phyloP scores from a whole-genome alignment of 495 filamentous ascomycete species.

The Talaromyces adpressus region DNA sequence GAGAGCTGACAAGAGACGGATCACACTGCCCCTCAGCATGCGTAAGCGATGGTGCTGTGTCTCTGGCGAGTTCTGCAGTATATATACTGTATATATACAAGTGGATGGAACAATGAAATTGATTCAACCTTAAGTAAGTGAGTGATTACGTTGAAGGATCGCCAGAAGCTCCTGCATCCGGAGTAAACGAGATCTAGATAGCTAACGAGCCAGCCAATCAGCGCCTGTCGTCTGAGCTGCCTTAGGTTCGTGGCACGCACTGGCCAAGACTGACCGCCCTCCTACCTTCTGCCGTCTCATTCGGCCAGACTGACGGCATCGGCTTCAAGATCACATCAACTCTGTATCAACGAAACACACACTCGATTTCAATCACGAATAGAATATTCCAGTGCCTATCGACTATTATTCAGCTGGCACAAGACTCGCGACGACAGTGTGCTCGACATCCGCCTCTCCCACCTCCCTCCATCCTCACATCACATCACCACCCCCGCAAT shows the following conservation, averaged over 20 bases:
- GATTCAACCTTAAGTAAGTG: background rate
- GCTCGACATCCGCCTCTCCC: constrained; percentile 3
- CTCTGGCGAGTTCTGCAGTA: background rate
- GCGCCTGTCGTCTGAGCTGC: background rate
- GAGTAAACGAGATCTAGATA: background rate
- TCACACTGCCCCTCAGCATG: background rate
- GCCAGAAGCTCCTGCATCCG: background rate
- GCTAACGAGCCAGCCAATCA: background rate
- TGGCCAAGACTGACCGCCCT: background rate
- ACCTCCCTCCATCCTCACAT: constrained; percentile 10
- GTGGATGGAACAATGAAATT: background rate
- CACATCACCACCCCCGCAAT: constrained; percentile 20
- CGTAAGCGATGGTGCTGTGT: background rate
- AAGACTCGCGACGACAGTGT: constrained; percentile 6
- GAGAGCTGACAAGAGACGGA: background rate
- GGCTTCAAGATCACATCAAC: background rate
- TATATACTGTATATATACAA: background rate
- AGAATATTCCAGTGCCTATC: background rate
- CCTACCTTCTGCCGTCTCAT: background rate
- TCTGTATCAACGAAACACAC: background rate
- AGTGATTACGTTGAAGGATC: background rate
- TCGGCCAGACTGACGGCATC: background rate
- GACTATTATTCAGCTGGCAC: background rate
- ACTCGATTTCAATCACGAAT: background rate
- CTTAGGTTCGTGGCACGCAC: background rate